Base-by-base conservation (phyloP, 2,329 filamentous ascomycete species). In the Penicillium sp. region DNA sequence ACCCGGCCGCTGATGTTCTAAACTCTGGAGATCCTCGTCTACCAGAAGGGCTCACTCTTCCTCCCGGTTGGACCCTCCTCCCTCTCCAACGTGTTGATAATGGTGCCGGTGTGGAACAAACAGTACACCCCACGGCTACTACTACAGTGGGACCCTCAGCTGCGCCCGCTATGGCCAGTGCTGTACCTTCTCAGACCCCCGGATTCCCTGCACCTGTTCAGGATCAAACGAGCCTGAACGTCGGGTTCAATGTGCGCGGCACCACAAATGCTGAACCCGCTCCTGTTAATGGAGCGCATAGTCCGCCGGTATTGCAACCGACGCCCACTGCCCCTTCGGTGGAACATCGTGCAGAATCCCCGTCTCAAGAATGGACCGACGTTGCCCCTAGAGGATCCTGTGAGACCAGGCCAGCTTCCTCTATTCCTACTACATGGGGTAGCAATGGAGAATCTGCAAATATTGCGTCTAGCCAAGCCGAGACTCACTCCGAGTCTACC, bases 21-120 rank as follows among this genome's bases (percentile, higher is more conserved):
- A 55, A 54, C 22, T 63, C 69, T 33, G 76, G 73, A 9, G 71
- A 77, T 53, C 61, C 70, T 43, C 64, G 70, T 45, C 61, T 80
- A 32, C 77, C 77, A 9, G 67, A 70, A 45, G 78, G 78, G 3
- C 61, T 80, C 44, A 70, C 62, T 7, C 61, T 81, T 24, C 78
- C 78, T 6, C 70, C 73, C 49, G 78, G 78, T 10, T 81, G 66
- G 65, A 61, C 59, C 34, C 58, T 67, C 6, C 52, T 63, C 39
- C 65, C 64, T 39, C 60, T 68, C 22, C 59, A 65, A 24, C 55
- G 63, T 0, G 26, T 53, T 15, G 57, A 48, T 3, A 52, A 47
- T 28, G 47, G 49, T 6, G 17, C 48, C 15, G 5, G 40, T 29
- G 41, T 40, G 17, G 24, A 45, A 4, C 51, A 52, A 10, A 39